A percentile compares a stretch with the other conserved stretches of the same genome.
Conservation (phyloP, 2,329 filamentous ascomycete species). For the Ascochyta rabiei region DNA sequence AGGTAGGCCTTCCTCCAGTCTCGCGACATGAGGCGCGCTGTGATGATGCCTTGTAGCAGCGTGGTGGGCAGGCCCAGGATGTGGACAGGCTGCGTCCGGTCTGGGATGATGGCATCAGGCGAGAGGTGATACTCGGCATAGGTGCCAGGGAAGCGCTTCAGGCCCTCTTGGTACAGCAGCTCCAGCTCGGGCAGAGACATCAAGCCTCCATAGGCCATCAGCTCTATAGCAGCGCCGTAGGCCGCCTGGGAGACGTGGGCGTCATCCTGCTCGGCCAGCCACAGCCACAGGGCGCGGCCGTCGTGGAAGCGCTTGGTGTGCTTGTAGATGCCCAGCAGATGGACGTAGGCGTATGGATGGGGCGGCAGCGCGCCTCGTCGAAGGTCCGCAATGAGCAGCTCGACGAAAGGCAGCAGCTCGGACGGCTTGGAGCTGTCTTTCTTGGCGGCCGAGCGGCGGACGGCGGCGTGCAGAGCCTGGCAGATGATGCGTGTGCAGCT, state of each 20-base stretch:
- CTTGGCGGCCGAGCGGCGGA: slow-evolving; percentile 29
- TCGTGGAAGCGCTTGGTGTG: slow-evolving; percentile 49
- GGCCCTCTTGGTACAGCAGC: slow-evolving; percentile 51
- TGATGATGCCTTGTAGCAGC: slow-evolving; percentile 56
- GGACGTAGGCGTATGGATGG: slow-evolving; percentile 50
- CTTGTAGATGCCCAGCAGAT: slow-evolving; percentile 56
- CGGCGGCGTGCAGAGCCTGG: slow-evolving; percentile 44
- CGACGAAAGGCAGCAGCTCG: slow-evolving; percentile 39
- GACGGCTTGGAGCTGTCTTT: slow-evolving; percentile 6
- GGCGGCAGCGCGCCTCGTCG: slow-evolving; percentile 43
- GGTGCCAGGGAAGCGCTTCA: slow-evolving; percentile 55
- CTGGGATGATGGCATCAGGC: slow-evolving; percentile 53
- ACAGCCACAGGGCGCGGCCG: slow-evolving; percentile 55
- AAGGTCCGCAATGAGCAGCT: slow-evolving; percentile 51
- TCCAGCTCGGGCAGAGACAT: slow-evolving; percentile 52
- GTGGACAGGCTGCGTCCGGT: slow-evolving; percentile 44
- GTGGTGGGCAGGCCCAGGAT: slow-evolving; percentile 49
- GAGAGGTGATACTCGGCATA: slow-evolving; percentile 57
- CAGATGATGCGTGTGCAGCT: slow-evolving; percentile 42
- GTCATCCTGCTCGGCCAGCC: slow-evolving; percentile 53
- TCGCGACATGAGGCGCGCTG: slow-evolving; percentile 53
- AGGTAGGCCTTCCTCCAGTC: slow-evolving; percentile 58
- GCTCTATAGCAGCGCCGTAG: slow-evolving; percentile 58
- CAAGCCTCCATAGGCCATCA: slow-evolving; percentile 52
- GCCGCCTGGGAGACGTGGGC: slow-evolving; percentile 50